Conservation (phyloP, 345 rosid genomes). For the Salix dunnii region DNA sequence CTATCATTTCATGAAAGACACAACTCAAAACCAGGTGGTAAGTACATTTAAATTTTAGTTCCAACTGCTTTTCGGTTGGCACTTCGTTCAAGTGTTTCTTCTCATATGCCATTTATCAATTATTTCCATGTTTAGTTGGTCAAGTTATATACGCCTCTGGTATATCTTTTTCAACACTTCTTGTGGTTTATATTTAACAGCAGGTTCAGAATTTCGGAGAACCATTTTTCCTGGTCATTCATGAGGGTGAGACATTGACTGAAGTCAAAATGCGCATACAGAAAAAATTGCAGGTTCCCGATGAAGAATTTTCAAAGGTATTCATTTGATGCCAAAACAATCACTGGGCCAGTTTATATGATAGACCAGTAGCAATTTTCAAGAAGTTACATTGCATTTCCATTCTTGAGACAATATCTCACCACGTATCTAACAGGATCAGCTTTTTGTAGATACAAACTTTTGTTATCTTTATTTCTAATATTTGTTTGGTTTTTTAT, state of each 20-base stretch:
- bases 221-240: slow-evolving; percentile 92
- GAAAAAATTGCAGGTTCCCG: slow-evolving; percentile 38
- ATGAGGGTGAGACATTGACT: slow-evolving; percentile 79
- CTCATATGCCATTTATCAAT: too few relatives aligned
- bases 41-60: neutral
- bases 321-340: neutral
- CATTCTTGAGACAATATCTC: neutral
- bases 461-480: neutral
- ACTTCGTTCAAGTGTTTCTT: neutral
- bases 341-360: neutral
- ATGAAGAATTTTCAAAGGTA: slow-evolving; percentile 38
- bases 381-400: neutral
- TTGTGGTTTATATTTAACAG: slow-evolving; percentile 28
- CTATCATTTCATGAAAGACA: slow-evolving; percentile 82
- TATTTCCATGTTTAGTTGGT: neutral
- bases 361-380: neutral
- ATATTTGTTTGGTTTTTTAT: neutral
- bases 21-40: slow-evolving; percentile 74
- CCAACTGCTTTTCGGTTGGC: neutral
- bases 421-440: neutral
- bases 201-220: slow-evolving; percentile 94
- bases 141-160: neutral
- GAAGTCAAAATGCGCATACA: slow-evolving; percentile 59
- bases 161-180: neutral
- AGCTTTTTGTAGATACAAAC: neutral